Evolutionary conservation across 2,329 filamentous ascomycete species (phyloP).

Genomic region (Sordariomycetes sp.): DNA sequence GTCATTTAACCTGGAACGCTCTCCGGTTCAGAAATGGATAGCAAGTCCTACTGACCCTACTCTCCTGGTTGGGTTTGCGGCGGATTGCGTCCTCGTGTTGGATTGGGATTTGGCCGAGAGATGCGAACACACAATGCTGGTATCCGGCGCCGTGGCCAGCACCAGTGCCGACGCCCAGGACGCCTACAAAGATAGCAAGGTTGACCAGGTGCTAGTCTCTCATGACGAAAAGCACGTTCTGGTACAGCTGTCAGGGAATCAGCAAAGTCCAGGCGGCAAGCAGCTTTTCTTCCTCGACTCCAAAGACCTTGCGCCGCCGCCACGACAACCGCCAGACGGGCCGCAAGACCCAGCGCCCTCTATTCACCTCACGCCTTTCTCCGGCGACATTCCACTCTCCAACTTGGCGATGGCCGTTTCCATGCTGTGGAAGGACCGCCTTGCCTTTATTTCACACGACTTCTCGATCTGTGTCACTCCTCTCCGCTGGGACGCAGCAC

Average conservation of each 20-base stretch:
- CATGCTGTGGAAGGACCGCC: not conserved
- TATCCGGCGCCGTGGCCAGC: too few relatives aligned
- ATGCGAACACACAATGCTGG: not conserved
- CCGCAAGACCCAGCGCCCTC: slow-evolving; percentile 8
- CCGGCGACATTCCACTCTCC: slow-evolving; percentile 3
- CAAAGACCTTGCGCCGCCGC: not conserved
- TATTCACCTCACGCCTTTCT: slow-evolving; percentile 8
- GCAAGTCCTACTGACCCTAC: slow-evolving; percentile 10
- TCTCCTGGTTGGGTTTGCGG: slow-evolving; percentile 9
- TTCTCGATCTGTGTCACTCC: slow-evolving; percentile 11
- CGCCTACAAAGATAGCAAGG: too few relatives aligned
- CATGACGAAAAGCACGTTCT: slow-evolving; percentile 11
- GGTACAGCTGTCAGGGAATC: not conserved
- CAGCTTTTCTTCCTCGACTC: not conserved
- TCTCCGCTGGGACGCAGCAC: not conserved
- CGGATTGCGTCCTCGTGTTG: not conserved
- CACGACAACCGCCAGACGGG: not conserved
- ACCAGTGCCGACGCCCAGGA: too few relatives aligned
- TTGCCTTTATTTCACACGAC: slow-evolving; percentile 11
- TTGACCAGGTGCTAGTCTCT: slow-evolving; percentile 8
- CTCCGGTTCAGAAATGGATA: slow-evolving; percentile 9
- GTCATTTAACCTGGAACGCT: not conserved
- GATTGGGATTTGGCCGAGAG: slow-evolving; percentile 5
- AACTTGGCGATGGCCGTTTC: too few relatives aligned
- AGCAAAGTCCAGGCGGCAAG: not conserved